Base-by-base conservation (phyloP, 345 rosid genomes). In the Salix koriyanagi region DNA sequence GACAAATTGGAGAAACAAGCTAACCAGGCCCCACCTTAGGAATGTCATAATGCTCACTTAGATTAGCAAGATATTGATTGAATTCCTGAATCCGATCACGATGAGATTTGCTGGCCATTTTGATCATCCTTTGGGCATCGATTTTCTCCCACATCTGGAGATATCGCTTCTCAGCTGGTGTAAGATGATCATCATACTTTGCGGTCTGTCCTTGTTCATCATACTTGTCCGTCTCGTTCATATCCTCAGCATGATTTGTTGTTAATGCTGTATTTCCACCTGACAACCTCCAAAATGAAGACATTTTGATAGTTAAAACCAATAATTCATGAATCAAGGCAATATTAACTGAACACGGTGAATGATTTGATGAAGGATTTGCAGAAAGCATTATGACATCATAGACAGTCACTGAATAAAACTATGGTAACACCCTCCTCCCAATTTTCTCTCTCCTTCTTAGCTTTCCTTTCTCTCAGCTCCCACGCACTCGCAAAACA, bases 1-100 rank as follows among this genome's bases (percentile, higher is more conserved):
- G 26, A 41, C 54, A 41, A 67, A 67, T 2, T 36, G 25, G 9
- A 67, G 13, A 42, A 30, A 69, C 37, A 46, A 7, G 48, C 39
- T 84, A 90, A 66, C 94, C 97, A 23, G 97, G 93, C 41, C 96
- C 97, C 65, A 94, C 97, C 82, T 90, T 88, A 4, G 94, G 98
- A 81, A 94, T 90, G 83, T 89, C 93, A 25, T 92, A 87, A 79
- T 91, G 97, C 84, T 94, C 97, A 28, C 89, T 94, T 89, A 92
- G 86, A 83, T 90, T 92, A 4, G 97, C 96, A 11, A 90, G 88
- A 79, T 87, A 90, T 74, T 88, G 95, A 79, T 89, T 91, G 83
- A 89, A 94, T 70, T 90, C 95, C 65, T 89, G 95, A 81, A 94
- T 91, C 77, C 91, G 86, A 80, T 94, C 92, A 4, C 91, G 89